These are phyloP conservation scores for Ustilago bromivora DNA, from an alignment of 1,284 basidiomycete species.

Conservation along the genomic window DNA sequence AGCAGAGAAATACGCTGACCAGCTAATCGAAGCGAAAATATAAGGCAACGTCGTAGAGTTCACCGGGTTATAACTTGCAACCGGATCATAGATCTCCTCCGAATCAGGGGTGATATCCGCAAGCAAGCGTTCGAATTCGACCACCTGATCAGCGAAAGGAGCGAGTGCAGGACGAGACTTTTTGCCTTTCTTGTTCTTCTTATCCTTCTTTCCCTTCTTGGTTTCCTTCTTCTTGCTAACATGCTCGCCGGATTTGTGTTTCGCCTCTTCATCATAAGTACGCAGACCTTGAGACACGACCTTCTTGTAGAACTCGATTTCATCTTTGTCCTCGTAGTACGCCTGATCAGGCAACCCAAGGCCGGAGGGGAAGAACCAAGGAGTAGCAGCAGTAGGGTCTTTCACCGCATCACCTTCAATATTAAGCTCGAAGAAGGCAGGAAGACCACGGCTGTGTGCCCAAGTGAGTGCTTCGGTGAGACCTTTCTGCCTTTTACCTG, in stretches of 20 bases:
- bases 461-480: slow-evolving; percentile 84
- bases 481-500: slow-evolving; percentile 71
- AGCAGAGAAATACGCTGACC: slow-evolving; percentile 84
- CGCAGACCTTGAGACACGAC: slow-evolving; percentile 79
- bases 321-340: slow-evolving; percentile 85
- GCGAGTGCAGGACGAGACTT: slow-evolving; percentile 72
- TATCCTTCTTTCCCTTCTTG: slow-evolving; percentile 74
- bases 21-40: slow-evolving; percentile 80
- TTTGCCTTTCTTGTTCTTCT: slow-evolving; percentile 71
- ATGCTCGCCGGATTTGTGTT: slow-evolving; percentile 75
- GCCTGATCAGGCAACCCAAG: slow-evolving; percentile 93
- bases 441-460: slow-evolving; percentile 79
- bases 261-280: slow-evolving; percentile 73
- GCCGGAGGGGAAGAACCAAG: slow-evolving; percentile 86
- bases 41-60: slow-evolving; percentile 75
- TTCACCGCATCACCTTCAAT: slow-evolving; percentile 89
- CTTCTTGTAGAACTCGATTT: slow-evolving; percentile 79
- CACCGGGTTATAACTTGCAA: slow-evolving; percentile 88
- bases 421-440: slow-evolving; percentile 80
- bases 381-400: slow-evolving; percentile 87
- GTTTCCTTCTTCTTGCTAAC: slow-evolving; percentile 71
- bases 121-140: slow-evolving; percentile 84
- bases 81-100: slow-evolving; percentile 78
- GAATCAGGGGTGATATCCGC: slow-evolving; percentile 77
- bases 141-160: slow-evolving; percentile 79